Conservation (phyloP, 768 basidiomycete species). For the Lentinula sp. region DNA sequence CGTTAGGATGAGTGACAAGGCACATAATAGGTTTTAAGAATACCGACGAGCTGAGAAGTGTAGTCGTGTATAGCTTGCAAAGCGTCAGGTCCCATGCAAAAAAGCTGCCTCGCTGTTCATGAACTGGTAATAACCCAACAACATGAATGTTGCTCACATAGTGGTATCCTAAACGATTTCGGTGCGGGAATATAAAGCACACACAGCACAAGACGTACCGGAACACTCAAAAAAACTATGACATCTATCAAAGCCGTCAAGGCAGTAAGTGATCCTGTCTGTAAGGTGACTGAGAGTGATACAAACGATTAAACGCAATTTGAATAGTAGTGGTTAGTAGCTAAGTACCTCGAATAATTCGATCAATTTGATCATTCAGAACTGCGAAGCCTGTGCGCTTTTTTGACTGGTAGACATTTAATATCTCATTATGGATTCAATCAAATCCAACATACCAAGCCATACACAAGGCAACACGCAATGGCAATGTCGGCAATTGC, state of each 20-base stretch:
- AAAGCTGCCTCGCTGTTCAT: not conserved
- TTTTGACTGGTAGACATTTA: not conserved
- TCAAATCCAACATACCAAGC: not conserved
- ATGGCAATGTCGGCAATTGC: constrained; percentile 5
- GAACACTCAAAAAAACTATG: constrained; percentile 6
- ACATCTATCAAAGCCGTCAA: not conserved
- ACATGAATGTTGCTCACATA: not conserved
- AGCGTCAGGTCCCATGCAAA: constrained; percentile 6
- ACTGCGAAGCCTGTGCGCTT: not conserved
- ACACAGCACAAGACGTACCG: not conserved
- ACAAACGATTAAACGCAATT: not conserved
- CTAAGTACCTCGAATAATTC: constrained; percentile 1
- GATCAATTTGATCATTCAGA: constrained; percentile 6
- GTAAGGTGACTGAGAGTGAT: not conserved
- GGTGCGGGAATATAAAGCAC: not conserved
- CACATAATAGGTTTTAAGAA: not conserved
- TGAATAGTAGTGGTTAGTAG: not conserved
- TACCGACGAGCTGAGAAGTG: constrained; percentile 2
- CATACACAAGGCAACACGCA: not conserved
- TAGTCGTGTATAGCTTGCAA: constrained; percentile 4
- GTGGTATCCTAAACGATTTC: not conserved
- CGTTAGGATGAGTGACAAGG: not conserved
- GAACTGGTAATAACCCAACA: not conserved
- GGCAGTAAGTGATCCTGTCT: constrained; percentile 6
- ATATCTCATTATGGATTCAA: not conserved